phyloP scores from a whole-genome alignment of 441 rosid genomes.

The Omphalea diandra region DNA sequence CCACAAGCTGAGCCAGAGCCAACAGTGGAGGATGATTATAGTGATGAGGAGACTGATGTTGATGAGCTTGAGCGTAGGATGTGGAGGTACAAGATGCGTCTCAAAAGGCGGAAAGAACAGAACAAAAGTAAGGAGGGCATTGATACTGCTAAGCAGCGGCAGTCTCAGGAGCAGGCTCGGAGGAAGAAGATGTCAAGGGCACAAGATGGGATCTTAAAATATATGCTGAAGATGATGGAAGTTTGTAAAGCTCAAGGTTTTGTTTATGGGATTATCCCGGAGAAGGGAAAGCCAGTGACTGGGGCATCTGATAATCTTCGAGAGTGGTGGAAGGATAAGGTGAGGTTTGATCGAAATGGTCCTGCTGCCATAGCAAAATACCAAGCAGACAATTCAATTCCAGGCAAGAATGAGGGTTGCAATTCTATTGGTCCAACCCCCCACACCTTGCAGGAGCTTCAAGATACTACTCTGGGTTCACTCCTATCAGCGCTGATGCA shows the following conservation, averaged over 20 bases:
- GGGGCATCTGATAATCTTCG: conserved; percentile 92
- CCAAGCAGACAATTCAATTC: conserved; percentile 47
- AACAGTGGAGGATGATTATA: conserved; percentile 41
- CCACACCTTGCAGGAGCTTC: conserved; percentile 75
- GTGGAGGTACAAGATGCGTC: conserved; percentile 77
- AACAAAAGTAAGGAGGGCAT: conserved; percentile 50
- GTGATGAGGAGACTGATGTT: conserved; percentile 62
- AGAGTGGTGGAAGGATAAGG: conserved; percentile 98
- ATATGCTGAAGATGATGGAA: conserved; percentile 86
- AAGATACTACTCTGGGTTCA: conserved; percentile 95
- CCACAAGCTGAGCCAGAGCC: conserved; percentile 41
- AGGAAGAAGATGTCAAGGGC: conserved; percentile 83
- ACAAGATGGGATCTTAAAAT: conserved; percentile 80
- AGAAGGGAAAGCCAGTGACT: conserved; percentile 90
- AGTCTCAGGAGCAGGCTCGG: conserved; percentile 94
- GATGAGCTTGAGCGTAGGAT: conserved; percentile 81
- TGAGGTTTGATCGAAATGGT: conserved; percentile 88
- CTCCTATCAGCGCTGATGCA: conserved; percentile 84
- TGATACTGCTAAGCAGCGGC: conserved; percentile 70
- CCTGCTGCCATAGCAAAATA: conserved; percentile 83
- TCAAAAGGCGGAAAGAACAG: conserved; percentile 66
- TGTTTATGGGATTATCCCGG: conserved; percentile 84
- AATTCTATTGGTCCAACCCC: conserved; percentile 50
- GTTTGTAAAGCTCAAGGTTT: conserved; percentile 87
- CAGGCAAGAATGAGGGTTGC: conserved; percentile 48